Evolutionary conservation across 495 filamentous ascomycete species (phyloP), one percentile per base, ranked within the genome.

Genomic region (Trichoderma parareesei): DNA sequence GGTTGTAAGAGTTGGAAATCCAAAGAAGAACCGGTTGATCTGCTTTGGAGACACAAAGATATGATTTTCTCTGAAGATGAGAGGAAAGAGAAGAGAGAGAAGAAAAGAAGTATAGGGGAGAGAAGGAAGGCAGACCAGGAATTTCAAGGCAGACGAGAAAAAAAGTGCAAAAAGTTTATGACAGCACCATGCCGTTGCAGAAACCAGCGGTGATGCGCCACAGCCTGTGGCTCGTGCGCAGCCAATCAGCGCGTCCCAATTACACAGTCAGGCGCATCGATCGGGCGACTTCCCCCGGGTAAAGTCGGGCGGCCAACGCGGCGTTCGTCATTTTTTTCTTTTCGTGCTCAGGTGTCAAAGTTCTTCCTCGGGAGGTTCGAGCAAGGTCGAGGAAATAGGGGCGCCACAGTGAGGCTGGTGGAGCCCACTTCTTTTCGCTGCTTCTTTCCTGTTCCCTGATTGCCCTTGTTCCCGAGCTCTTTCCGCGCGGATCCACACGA

Each of bases 11-110:
- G 40, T 44, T 62, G 74, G 74, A 73, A 41, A 11, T 49, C 46
- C 46, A 49, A 49, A 49, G 46, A 49, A 75, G 71, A 76, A 79
- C 77, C 65, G 75, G n/a, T 55, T 55, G 27, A 13, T 27, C 33
- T 57, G 72, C 72, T 76, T 79, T 70, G 75, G 73, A 49, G 20
- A 49, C 79, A 80, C 82, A 76, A 68, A 78, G 77, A 74, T 72
- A 27, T 27, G 27, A 27, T 27, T 27, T 59, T 65, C 65, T 27
- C 43, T 57, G 60, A 44, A 68, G 35, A 61, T 64, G 63, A 67
- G 64, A 38, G 68, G 67, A 62, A 69, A 42, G 61, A 62, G 65
- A 72, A 68, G 69, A 64, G 63, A 61, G 67, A 69, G 53, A 11
- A 13, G 40, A 69, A 67, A 73, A 68, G 69, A 70, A 71, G 27